Evolutionary conservation across 257 asterid genomes (phyloP).

Genomic region (Solanum lycopersicoides): DNA sequence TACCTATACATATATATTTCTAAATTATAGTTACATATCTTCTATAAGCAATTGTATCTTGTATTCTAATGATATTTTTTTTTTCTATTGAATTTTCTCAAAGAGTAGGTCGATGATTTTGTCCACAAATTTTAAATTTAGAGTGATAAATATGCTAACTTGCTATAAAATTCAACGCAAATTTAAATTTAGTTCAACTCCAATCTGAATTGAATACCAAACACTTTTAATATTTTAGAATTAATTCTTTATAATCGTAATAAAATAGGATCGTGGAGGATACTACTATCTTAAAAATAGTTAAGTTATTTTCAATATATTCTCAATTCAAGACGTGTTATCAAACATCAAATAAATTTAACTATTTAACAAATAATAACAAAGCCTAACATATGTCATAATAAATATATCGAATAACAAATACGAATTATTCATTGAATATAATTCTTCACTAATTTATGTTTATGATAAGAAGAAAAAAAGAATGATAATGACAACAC

Average conservation of each 20-base stretch:
- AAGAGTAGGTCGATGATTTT: not conserved
- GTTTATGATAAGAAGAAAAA: not conserved
- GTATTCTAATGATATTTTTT: not conserved
- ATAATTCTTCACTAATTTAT: not conserved
- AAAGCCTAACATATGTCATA: not conserved
- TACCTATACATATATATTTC: not conserved
- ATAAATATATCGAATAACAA: not conserved
- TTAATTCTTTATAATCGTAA: not conserved
- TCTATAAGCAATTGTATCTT: not conserved
- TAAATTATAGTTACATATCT: not conserved
- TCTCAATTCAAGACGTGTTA: not conserved
- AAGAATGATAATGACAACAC: not conserved
- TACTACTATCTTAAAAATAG: no score
- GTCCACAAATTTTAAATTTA: not conserved
- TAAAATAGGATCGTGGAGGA: not conserved
- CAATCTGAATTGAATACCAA: no score
- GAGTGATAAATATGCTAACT: not conserved
- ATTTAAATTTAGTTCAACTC: no score
- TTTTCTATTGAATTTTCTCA: not conserved
- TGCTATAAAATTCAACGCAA: no score
- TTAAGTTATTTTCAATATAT: not conserved
- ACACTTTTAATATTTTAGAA: no score
- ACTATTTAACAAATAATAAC: not conserved
- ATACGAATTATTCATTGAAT: not conserved
- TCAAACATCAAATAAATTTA: not conserved